phyloP scores from a whole-genome alignment of 495 filamentous ascomycete species.

The Neurospora sp. region DNA sequence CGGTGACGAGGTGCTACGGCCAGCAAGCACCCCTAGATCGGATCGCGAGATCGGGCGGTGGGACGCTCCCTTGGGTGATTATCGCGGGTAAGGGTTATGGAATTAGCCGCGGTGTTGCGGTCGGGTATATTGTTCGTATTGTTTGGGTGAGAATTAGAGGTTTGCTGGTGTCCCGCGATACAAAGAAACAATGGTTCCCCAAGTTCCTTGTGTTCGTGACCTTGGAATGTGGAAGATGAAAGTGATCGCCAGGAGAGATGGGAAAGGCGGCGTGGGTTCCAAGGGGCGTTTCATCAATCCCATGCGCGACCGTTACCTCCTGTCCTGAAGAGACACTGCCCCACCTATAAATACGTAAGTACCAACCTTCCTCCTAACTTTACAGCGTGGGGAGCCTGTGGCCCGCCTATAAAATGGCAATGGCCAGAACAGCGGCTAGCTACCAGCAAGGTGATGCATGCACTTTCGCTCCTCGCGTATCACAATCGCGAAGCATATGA shows the following conservation, averaged over 20 bases:
- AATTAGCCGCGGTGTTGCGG: background rate
- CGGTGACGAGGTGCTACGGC: background rate
- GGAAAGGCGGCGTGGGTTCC: background rate
- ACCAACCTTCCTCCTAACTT: background rate
- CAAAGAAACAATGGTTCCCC: background rate
- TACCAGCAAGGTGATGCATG: background rate
- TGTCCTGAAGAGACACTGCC: background rate
- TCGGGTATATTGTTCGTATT: background rate
- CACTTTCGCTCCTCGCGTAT: background rate
- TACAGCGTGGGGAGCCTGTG: background rate
- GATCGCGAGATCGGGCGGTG: constrained; percentile 1
- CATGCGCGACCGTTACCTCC: background rate
- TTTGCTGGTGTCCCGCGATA: background rate
- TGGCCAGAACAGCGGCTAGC: background rate
- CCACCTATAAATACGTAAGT: background rate
- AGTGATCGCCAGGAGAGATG: background rate
- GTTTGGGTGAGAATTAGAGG: background rate
- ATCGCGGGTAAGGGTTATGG: background rate
- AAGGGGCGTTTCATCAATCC: background rate
- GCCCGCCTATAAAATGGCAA: background rate
- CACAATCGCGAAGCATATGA: background rate
- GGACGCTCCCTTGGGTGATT: background rate
- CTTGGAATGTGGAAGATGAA: background rate
- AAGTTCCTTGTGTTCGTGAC: background rate
- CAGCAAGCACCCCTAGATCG: background rate